A percentile compares a stretch with the other conserved stretches of the same genome.
Conservation (phyloP, 148 eudicot genomes). For the Camellia japonica region DNA sequence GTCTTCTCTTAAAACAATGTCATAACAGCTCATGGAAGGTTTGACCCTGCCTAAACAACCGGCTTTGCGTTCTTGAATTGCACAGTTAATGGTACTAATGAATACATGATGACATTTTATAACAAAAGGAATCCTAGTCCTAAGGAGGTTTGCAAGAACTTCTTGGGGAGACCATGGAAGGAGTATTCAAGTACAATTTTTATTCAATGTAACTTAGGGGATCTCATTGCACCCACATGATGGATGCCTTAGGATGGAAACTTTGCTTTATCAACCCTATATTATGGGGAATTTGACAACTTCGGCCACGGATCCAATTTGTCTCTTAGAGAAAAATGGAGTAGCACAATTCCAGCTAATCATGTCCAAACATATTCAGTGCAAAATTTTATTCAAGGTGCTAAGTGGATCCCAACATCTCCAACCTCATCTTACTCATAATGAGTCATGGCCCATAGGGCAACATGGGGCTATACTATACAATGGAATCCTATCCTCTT, state of each 20-base stretch:
- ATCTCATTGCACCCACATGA: conserved; percentile 47
- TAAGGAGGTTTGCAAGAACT: conserved; percentile 36
- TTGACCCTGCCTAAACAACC: conserved; percentile 68
- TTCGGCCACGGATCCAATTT: conserved; percentile 50
- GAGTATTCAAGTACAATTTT: conserved; percentile 70
- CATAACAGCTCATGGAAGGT: conserved; percentile 79
- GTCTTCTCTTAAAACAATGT: conserved; percentile 54
- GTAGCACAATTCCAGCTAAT: conserved; percentile 53
- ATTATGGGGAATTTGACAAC: conserved; percentile 70
- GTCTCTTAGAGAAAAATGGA: conserved; percentile 60
- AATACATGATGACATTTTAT: conserved; percentile 47
- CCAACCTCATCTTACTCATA: conserved; percentile 2
- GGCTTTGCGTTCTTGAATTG: conserved; percentile 69
- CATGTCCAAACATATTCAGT: conserved; percentile 51
- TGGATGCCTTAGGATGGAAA: conserved; percentile 70
- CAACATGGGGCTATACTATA: too few relatives aligned
- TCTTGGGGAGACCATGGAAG: conserved; percentile 89
- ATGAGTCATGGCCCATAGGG: not conserved
- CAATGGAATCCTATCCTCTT: too few relatives aligned
- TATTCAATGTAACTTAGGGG: conserved; percentile 41
- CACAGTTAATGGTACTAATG: conserved; percentile 53
- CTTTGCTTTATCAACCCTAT: conserved; percentile 55
- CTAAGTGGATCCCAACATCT: conserved; percentile 50
- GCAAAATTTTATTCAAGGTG: conserved; percentile 62
- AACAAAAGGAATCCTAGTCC: conserved; percentile 36